Base-by-base conservation (phyloP, 2,329 filamentous ascomycete genomes). In the Neospermospora avenae region DNA sequence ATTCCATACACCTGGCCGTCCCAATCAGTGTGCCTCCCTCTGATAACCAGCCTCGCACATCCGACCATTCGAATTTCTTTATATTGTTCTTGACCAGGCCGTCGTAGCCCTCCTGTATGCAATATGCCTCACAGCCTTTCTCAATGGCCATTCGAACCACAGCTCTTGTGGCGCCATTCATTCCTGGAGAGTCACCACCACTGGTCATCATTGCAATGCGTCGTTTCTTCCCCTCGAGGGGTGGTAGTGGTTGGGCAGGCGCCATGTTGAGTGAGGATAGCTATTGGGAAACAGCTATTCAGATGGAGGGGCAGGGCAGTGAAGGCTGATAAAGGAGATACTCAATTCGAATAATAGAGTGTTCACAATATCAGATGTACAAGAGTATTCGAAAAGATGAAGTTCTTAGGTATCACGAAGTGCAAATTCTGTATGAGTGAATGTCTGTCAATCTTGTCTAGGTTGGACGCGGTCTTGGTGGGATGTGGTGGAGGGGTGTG, bases 21-120 rank as follows among this genome's bases (percentile, higher is more conserved):
- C 95, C 95, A 72, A 99, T 98, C 64, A 97, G 83, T 16, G 95
- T 99, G 65, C 95, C 95, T 64, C 95, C 95, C 74, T 96, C 92
- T 34, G 91, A 93, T 57, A 96, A 84, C 82, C 89, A 99, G 70
- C 95, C 93, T 70, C 95, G 88, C 59, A 99, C 95, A 73, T 97
- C 92, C 66, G 96, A 85, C 93, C 93, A 98, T 54, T 84, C 78
- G 85, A 96, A 91, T 77, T 90, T 84, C 69, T 84, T 85, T 77
- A 99, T 98, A 77, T 93, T 85, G 73, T 92, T 83, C 49, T 91
- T 92, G 68, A 99, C 93, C 57, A 99, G 82, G 44, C 95, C 95
- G 72, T 98, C 92, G 77, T 99, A 99, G 63, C 95, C 95, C 76
- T 98, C 95, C 76, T 93, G 95, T 73, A 95, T 80, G 69, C 87